A percentile compares a stretch with the other conserved stretches of the same genome.
phyloP scores from a whole-genome alignment of 257 asterid genomes.

The Nicotiana sylvestris region DNA sequence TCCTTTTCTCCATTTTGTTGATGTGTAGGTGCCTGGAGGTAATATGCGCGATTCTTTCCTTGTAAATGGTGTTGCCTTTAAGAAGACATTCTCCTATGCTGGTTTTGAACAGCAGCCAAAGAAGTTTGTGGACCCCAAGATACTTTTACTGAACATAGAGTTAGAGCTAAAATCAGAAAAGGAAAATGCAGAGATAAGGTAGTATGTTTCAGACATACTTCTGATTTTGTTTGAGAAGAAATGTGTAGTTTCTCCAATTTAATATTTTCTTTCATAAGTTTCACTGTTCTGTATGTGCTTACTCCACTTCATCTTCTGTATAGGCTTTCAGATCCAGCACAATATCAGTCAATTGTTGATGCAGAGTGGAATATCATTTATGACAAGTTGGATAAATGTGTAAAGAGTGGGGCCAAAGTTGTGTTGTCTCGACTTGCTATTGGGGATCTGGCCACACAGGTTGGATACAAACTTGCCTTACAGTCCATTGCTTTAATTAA shows the following conservation, averaged over 20 bases:
- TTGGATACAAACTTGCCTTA: conserved; percentile 10
- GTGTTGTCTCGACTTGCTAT: conserved; percentile 89
- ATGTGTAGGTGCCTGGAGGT: conserved; percentile 93
- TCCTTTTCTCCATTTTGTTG: conserved; percentile 11
- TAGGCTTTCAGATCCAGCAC: conserved; percentile 85
- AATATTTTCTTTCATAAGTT: neutral
- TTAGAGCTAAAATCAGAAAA: conserved; percentile 94
- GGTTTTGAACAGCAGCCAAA: conserved; percentile 99
- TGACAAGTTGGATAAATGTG: conserved; percentile 89
- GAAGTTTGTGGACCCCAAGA: conserved; percentile 68
- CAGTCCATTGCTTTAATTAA: neutral
- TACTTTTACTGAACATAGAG: conserved; percentile 85
- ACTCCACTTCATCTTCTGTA: conserved; percentile 14
- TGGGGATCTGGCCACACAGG: conserved; percentile 96
- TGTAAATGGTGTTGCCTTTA: conserved; percentile 96
- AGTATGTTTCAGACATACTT: conserved; percentile 10
- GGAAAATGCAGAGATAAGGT: conserved; percentile 99
- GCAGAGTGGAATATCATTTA: conserved; percentile 96
- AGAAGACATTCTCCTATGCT: conserved; percentile 98
- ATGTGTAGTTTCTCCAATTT: neutral
- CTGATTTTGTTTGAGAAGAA: neutral
- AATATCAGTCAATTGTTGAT: conserved; percentile 92
- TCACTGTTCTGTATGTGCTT: conserved; percentile 10
- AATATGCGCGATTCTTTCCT: conserved; percentile 96
- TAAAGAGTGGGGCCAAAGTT: conserved; percentile 82